These are phyloP conservation scores for Fomitiporia mediterranea DNA, from an alignment of 1,284 basidiomycete species.

Conservation along the genomic window DNA sequence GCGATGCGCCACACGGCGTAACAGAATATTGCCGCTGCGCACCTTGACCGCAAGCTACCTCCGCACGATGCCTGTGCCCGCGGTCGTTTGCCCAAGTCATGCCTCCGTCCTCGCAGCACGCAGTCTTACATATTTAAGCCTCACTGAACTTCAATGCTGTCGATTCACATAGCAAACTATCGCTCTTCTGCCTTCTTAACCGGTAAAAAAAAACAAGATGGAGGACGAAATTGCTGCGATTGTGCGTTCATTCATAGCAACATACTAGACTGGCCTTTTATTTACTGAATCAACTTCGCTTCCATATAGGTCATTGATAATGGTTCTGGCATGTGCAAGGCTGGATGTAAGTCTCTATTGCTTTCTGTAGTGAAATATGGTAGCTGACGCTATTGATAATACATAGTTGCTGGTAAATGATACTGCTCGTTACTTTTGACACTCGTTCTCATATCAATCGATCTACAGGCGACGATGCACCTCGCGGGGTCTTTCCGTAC, in stretches of 20 bases:
- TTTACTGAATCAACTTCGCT: background rate
- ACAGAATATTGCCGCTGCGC: no score
- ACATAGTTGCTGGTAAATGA: slow-evolving; percentile 28
- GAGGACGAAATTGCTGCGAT: slow-evolving; percentile 15
- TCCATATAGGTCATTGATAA: slow-evolving; percentile 70
- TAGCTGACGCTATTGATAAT: slow-evolving; percentile 23
- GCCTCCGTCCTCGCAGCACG: no score
- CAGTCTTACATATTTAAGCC: no score
- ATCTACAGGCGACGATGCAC: slow-evolving; percentile 58
- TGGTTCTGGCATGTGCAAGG: slow-evolving; percentile 91
- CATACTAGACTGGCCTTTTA: no score
- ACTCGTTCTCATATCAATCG: background rate
- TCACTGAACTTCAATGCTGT: no score
- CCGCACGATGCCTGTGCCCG: no score
- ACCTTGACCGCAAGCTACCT: no score
- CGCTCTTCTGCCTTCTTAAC: no score
- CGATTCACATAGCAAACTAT: no score
- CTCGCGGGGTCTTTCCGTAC: slow-evolving; percentile 68
- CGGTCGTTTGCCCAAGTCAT: no score
- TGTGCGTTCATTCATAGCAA: slow-evolving; percentile 2
- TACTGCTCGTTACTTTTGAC: slow-evolving; percentile 28
- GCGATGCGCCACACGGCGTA: no score
- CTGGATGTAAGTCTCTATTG: slow-evolving; percentile 64
- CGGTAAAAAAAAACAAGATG: no score
- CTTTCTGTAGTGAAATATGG: slow-evolving; percentile 10